Percentiles rank a stretch among this genome's conserved stretches.
phyloP scores from a whole-genome alignment of 495 filamentous ascomycete genomes.

The Barbatosphaeria neglecta region DNA sequence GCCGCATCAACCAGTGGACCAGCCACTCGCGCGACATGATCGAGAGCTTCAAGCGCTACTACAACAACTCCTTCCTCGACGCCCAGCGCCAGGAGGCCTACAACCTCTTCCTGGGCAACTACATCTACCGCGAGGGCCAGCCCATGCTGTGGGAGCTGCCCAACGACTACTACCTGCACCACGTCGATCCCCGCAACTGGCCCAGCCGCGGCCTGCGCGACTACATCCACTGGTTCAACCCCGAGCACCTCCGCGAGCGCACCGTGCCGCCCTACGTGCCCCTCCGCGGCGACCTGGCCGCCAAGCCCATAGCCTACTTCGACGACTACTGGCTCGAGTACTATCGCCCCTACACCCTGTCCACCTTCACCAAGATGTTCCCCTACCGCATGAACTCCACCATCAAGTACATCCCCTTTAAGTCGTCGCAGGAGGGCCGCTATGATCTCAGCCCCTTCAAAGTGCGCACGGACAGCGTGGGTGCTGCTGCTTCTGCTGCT shows the following conservation, averaged over 20 bases:
- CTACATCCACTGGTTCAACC: constrained; percentile 79
- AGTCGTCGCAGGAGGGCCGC: constrained; percentile 52
- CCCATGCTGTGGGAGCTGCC: constrained; percentile 96
- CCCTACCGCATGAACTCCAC: constrained; percentile 83
- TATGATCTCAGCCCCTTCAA: constrained; percentile 80
- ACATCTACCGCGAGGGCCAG: constrained; percentile 79
- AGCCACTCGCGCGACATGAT: constrained; percentile 97
- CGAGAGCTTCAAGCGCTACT: constrained; percentile 97
- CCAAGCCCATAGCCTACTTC: constrained; percentile 53
- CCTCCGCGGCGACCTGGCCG: constrained; percentile 29
- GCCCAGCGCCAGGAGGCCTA: constrained; percentile 95
- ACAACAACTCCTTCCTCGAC: constrained; percentile 97
- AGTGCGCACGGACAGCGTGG: constrained; percentile 48
- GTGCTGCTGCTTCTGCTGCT: too few relatives aligned
- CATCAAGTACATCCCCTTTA: constrained; percentile 65
- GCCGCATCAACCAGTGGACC: constrained; percentile 98
- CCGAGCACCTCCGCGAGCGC: constrained; percentile 53
- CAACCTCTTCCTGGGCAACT: constrained; percentile 95
- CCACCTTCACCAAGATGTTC: constrained; percentile 81
- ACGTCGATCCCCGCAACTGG: constrained; percentile 68
- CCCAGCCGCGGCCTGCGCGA: constrained; percentile 50
- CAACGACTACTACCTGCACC: constrained; percentile 95
- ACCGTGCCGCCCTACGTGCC: constrained; percentile 37
- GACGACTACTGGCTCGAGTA: constrained; percentile 99
- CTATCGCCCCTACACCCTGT: constrained; percentile 76